These are phyloP conservation scores for Astragalus membranaceus DNA, from an alignment of 306 rosid species.

Conservation along the genomic window DNA sequence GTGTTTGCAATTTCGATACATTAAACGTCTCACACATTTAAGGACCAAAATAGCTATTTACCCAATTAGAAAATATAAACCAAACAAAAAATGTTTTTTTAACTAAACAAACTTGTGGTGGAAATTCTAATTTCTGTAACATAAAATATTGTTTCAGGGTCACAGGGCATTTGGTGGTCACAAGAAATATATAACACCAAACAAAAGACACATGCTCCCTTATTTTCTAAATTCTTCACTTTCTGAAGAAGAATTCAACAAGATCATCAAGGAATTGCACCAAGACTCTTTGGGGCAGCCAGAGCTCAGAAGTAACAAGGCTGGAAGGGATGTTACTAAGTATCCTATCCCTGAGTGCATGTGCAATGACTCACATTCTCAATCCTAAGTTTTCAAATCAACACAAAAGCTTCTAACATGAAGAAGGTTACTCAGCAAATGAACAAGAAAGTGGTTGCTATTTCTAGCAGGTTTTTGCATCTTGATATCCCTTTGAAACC, in stretches of 20 bases:
- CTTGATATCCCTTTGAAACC: constrained; percentile 29
- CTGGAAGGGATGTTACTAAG: constrained; percentile 85
- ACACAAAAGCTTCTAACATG: constrained; percentile 4
- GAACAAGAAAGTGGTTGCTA: not conserved
- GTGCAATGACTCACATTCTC: constrained; percentile 51
- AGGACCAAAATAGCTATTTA: no score
- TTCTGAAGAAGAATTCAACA: constrained; percentile 63
- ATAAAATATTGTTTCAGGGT: constrained; percentile 49
- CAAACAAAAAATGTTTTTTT: not conserved
- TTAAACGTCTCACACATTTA: no score
- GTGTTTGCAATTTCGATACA: no score
- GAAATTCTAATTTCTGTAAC: not conserved
- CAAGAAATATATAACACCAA: constrained; percentile 91
- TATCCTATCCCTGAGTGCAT: constrained; percentile 82
- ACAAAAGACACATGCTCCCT: constrained; percentile 90
- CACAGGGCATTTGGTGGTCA: constrained; percentile 84
- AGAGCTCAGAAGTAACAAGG: constrained; percentile 50
- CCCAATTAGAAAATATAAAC: no score
- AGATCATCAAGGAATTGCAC: constrained; percentile 60
- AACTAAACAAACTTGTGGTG: not conserved
- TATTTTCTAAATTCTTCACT: constrained; percentile 60
- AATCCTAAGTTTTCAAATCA: constrained; percentile 9
- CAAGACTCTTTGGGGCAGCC: constrained; percentile 84
- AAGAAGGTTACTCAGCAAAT: not conserved
- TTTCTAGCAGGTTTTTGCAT: constrained; percentile 6